These are phyloP conservation scores for Fusarium falciforme DNA, from an alignment of 2,329 filamentous ascomycete genomes.

Conservation along the genomic window DNA sequence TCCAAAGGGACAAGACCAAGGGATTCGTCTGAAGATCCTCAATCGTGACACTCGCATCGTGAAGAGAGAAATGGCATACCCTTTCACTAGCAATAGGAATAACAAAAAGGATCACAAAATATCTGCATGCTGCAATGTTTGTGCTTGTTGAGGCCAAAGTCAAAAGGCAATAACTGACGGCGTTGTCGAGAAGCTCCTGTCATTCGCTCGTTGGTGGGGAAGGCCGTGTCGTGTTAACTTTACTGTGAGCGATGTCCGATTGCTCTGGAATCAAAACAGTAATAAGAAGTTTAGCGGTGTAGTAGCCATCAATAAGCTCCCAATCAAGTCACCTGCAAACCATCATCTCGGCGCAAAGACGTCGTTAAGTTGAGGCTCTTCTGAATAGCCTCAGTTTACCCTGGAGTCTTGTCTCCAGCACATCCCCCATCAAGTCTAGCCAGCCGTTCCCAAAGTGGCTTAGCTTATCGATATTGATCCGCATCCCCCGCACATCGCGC, in stretches of 20 bases:
- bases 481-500: not conserved
- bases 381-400: not conserved
- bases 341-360: not conserved
- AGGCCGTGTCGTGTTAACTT: not conserved
- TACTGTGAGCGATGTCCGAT: not conserved
- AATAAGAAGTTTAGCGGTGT: too few relatives aligned
- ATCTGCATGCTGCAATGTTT: not conserved
- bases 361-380: not conserved
- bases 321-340: not conserved
- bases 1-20: not conserved
- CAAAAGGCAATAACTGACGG: accelerated
- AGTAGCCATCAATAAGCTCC: not conserved
- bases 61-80: too few relatives aligned
- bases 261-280: not conserved
- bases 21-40: not conserved
- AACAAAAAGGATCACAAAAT: not conserved
- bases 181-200: accelerated
- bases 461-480: not conserved
- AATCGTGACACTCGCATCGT: not conserved
- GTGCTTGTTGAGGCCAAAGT: not conserved
- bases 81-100: not conserved
- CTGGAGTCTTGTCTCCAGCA: not conserved
- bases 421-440: not conserved
- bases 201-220: not conserved
- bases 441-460: not conserved